These are phyloP conservation scores for Camellia granthamiana DNA, from an alignment of 148 eudicot genomes.

Conservation along the genomic window DNA sequence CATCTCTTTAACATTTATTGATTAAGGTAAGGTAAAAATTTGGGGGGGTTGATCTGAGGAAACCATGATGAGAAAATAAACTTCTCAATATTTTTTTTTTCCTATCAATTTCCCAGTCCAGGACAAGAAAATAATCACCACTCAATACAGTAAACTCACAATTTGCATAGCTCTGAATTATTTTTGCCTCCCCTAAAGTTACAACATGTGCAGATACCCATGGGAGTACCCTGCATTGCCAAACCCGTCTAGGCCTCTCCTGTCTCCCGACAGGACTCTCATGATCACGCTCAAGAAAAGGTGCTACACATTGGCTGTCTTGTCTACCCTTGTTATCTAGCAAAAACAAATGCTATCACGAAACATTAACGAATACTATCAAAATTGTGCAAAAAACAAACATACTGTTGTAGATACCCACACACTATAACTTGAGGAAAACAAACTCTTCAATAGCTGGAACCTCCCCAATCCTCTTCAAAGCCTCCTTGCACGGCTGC, in stretches of 20 bases:
- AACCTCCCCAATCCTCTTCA: slow-evolving; percentile 82
- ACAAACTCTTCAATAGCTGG: slow-evolving; percentile 87
- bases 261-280: no score
- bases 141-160: neutral
- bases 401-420: neutral
- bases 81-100: no score
- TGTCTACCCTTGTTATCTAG: no score
- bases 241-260: no score
- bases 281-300: no score
- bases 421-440: slow-evolving; percentile 57
- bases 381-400: slow-evolving; percentile 18
- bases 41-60: no score
- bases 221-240: no score
- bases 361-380: neutral
- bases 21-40: neutral
- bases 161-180: no score
- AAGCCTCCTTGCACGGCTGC: slow-evolving; percentile 54
- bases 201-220: neutral
- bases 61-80: no score
- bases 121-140: no score
- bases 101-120: no score
- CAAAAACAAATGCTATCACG: neutral
- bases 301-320: no score
- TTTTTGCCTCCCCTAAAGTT: slow-evolving; percentile 3
- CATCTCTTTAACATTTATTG: neutral